Conservation (phyloP, 2,329 filamentous ascomycete genomes). For the Botrytis hyacinthi region DNA sequence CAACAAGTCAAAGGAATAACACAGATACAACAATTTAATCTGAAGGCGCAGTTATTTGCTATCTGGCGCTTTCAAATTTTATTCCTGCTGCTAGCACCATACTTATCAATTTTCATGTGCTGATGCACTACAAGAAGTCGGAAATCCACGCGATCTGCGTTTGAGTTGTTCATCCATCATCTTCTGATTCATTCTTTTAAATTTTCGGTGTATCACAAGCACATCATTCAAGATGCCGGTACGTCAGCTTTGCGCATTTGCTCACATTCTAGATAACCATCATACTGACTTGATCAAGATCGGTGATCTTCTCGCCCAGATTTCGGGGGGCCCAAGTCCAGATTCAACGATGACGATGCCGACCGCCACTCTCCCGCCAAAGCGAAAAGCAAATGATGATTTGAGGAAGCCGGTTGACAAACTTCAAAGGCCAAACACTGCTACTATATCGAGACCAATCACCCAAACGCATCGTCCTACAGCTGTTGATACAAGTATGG, state of each 20-base stretch:
- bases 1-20: conserved; percentile 18
- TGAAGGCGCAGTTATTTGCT: conserved; percentile 1
- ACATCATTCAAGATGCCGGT: conserved; percentile 33
- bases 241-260: conserved; percentile 20
- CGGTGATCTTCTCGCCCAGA: conserved; percentile 59
- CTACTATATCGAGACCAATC: conserved; percentile 30
- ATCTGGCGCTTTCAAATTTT: conserved; percentile 1
- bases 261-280: conserved; percentile 18
- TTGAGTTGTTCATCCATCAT: conserved; percentile 20
- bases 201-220: conserved; percentile 15
- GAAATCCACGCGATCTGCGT: conserved; percentile 29
- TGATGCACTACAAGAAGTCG: conserved; percentile 24
- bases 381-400: conserved; percentile 59
- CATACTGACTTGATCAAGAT: conserved; percentile 44
- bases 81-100: not conserved
- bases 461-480: conserved; percentile 24
- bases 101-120: conserved; percentile 17
- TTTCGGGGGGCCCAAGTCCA: conserved; percentile 51
- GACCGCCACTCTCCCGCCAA: conserved; percentile 41
- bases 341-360: conserved; percentile 29
- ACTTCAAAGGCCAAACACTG: conserved; percentile 40
- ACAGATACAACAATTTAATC: not conserved
- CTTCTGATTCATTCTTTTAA: conserved; percentile 8
- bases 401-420: conserved; percentile 45
- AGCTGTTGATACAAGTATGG: conserved; percentile 28